Base-by-base conservation (phyloP, 1,139 yeast genomes). In the Kodamaea anthophila region DNA sequence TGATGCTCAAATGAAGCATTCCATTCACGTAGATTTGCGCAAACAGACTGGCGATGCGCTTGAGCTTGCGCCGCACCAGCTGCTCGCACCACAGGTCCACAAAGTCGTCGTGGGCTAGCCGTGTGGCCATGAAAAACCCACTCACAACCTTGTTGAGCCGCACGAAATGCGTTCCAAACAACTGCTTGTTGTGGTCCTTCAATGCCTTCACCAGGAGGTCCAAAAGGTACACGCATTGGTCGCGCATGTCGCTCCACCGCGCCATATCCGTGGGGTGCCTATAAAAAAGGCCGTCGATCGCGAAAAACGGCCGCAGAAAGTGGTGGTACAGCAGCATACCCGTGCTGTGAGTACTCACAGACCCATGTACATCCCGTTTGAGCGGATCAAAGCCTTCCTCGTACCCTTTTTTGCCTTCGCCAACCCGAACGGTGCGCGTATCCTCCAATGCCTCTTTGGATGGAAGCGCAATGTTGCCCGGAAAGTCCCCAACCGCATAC, bases 11-110 rank as follows among this genome's bases (percentile, higher is more conserved):
- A 47, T 69, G 77, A 10, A 78, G 47, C 23, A 69, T 58, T 10
- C 82, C 77, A 44, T 74, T 74, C 29, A 77, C 69, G 39, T 74
- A 74, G 27, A 80, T 62, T 39, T 76, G 79, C 3, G 83, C 68
- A 37, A 74, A 65, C 3, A 77, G 58, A 5, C 66, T 51, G 2
- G 77, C 68, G 15, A 79, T 57, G 34, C 68, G 63, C 42, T 64
- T 71, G 39, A 79, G 51, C 26, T 70, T 58, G 32, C 64, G 57
- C 35, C 70, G 61, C 5, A 77, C 62, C 5, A 69, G 55, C 18
- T 47, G 50, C 31, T 71, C 73, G 37, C 64, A 59, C 31, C 67
- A 63, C 9, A 73, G 62, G 16, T 55, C 55, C 9, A 51, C 47
- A 29, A 75, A 61, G 38, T 74, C 78, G 29, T 62, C 64, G 35